Percentiles rank a stretch among this genome's conserved stretches.
Evolutionary conservation across 129 eudicot species (phyloP).

Genomic region (carrot (Daucus carota)): DH1_v3.0 NC_030385.2:36528501-36529000

Average conservation of each 20-base stretch:
- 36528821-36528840: conserved; percentile 9
- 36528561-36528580: conserved; percentile 18
- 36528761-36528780: not conserved
- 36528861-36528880: conserved; percentile 20
- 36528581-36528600: conserved; percentile 47
- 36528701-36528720: conserved; percentile 21
- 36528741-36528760: conserved; percentile 12
- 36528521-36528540: not conserved
- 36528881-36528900: conserved; percentile 13
- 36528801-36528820: conserved; percentile 9
- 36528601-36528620: conserved; percentile 40
- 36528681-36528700: conserved; percentile 9
- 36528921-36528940: conserved; percentile 53
- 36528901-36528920: conserved; percentile 46
- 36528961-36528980: conserved; percentile 79
- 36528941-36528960: conserved; percentile 47
- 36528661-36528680: conserved; percentile 8
- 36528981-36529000: conserved; percentile 29
- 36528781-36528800: not conserved
- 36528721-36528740: not conserved
- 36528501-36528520: conserved; percentile 2
- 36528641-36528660: conserved; percentile 19
- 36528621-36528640: conserved; percentile 26
- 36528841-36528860: conserved; percentile 1
- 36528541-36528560: not conserved